Percentiles rank a stretch among this genome's conserved stretches.
These are phyloP conservation scores for Gossypium aridum DNA, from an alignment of 441 rosid species.

Conservation along the genomic window DNA sequence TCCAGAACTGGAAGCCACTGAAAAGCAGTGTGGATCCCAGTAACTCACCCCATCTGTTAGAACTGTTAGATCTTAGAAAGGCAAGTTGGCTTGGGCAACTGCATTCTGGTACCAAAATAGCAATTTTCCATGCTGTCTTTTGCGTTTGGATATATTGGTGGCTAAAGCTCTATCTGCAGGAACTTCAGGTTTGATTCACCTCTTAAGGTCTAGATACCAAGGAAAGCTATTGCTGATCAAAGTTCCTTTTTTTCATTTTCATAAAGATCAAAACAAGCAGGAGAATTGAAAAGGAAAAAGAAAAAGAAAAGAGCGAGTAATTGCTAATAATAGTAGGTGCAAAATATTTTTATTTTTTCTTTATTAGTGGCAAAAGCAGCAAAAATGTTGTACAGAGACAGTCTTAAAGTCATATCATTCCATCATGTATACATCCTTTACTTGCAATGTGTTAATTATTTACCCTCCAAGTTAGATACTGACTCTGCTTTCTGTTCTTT, in stretches of 20 bases:
- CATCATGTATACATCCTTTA: background rate
- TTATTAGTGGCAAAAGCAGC: background rate
- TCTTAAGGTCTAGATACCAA: background rate
- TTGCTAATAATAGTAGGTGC: slow-evolving; percentile 6
- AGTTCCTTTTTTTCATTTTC: background rate
- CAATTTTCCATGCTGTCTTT: slow-evolving; percentile 1
- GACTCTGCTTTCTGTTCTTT: background rate
- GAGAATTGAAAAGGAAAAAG: background rate
- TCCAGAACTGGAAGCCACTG: slow-evolving; percentile 28
- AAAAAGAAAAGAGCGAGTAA: slow-evolving; percentile 1
- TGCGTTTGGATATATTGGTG: background rate
- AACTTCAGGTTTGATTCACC: background rate
- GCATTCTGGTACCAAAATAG: background rate
- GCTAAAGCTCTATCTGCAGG: background rate
- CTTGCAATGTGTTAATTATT: background rate
- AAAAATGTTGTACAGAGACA: background rate
- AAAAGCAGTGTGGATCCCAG: slow-evolving; percentile 26
- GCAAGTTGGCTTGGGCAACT: background rate
- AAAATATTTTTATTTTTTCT: background rate
- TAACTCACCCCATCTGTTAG: slow-evolving; percentile 7
- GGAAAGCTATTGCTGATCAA: slow-evolving; percentile 14
- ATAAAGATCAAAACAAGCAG: background rate
- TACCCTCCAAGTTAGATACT: background rate
- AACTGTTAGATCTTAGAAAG: background rate
- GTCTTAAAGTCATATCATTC: background rate